phyloP scores from a whole-genome alignment of 164 flowering plant species.

The Tinospora cordifolia region DNA sequence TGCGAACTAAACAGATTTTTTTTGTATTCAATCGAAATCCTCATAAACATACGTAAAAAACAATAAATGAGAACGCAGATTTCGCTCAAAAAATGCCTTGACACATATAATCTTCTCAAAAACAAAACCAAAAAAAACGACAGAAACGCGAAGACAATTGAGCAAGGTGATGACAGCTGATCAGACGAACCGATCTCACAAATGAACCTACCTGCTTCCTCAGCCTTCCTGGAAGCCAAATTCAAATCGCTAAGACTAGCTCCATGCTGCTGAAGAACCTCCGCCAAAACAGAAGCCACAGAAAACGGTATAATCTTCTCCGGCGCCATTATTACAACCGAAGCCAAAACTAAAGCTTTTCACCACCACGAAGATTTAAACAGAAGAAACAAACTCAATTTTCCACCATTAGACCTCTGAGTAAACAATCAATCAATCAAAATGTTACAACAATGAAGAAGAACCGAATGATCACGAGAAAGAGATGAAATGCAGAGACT shows the following conservation, averaged over 20 bases:
- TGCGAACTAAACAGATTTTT: no score
- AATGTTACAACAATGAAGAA: background rate
- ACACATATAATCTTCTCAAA: no score
- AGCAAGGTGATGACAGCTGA: no score
- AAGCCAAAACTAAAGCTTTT: background rate
- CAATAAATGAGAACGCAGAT: no score
- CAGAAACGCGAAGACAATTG: background rate
- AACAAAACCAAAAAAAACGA: background rate
- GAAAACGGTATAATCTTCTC: constrained; percentile 28
- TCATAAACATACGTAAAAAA: no score
- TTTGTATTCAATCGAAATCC: no score
- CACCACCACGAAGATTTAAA: background rate
- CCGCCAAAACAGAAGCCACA: constrained; percentile 50
- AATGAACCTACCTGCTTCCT: constrained; percentile 47
- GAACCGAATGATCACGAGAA: background rate
- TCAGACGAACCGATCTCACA: background rate
- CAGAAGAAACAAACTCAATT: background rate
- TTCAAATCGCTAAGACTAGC: constrained; percentile 29
- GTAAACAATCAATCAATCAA: no score
- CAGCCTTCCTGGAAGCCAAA: constrained; percentile 49
- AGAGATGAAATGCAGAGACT: no score
- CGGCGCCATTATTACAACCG: background rate
- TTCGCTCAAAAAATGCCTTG: no score
- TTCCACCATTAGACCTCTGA: background rate
- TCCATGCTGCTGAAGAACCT: constrained; percentile 50